Conservation (phyloP, 306 rosid genomes). For the Vicia faba region DNA sequence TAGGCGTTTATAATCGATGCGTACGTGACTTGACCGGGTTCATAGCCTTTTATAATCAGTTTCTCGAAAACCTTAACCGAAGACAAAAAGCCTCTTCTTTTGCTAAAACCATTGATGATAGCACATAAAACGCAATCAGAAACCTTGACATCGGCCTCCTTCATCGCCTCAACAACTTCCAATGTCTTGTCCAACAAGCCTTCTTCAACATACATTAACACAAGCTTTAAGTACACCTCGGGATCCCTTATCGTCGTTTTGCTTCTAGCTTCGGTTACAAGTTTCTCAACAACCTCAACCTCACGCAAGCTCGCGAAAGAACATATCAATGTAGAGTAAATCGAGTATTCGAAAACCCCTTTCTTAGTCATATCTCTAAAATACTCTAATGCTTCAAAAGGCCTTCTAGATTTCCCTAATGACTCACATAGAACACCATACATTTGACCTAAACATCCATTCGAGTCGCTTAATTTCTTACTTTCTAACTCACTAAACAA, state of each 20-base stretch:
- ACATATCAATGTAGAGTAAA: constrained; percentile 62
- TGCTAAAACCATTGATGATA: constrained; percentile 62
- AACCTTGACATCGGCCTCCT: constrained; percentile 50
- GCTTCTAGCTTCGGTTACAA: constrained; percentile 53
- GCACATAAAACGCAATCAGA: constrained; percentile 65
- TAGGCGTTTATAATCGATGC: constrained; percentile 67
- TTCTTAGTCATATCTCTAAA: constrained; percentile 48
- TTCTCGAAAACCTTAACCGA: constrained; percentile 50
- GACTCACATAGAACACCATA: constrained; percentile 56
- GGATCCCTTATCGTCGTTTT: constrained; percentile 58
- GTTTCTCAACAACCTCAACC: constrained; percentile 56
- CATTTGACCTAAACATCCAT: constrained; percentile 39
- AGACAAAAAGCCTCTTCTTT: constrained; percentile 51
- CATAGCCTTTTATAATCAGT: constrained; percentile 51
- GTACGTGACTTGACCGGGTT: constrained; percentile 74
- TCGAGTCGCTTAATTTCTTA: constrained; percentile 33
- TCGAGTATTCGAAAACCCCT: constrained; percentile 44
- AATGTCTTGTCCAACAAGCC: constrained; percentile 61
- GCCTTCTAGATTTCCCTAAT: constrained; percentile 48
- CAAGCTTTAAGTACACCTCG: constrained; percentile 51
- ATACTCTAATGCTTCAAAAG: constrained; percentile 63
- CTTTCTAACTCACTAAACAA: constrained; percentile 52
- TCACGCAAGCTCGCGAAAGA: constrained; percentile 51
- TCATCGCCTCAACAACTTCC: constrained; percentile 56
- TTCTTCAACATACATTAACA: constrained; percentile 68